Conservation (phyloP, 2,329 filamentous ascomycete species). For the Pseudopyrenochaeta lycopersici region DNA sequence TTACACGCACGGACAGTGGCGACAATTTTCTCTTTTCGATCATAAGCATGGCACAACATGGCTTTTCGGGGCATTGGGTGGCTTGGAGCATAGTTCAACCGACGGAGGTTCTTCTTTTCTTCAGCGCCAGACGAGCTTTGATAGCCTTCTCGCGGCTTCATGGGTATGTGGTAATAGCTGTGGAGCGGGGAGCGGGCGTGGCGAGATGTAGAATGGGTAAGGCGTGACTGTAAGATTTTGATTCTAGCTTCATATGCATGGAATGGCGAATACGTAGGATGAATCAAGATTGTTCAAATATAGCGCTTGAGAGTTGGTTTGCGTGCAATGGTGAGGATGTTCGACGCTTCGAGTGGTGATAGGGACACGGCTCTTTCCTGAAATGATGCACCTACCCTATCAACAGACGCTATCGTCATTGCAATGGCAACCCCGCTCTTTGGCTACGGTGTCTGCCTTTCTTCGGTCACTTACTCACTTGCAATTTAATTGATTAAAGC, state of each 20-base stretch:
- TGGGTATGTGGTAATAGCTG: constrained; percentile 15
- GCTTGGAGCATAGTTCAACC: constrained; percentile 17
- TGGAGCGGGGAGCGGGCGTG: constrained; percentile 2
- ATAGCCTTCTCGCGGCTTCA: constrained; percentile 17
- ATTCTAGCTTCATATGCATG: constrained; percentile 8
- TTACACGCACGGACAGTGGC: constrained; percentile 1
- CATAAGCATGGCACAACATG: constrained; percentile 25
- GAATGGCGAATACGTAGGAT: constrained; percentile 31
- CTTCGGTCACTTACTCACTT: too few relatives aligned
- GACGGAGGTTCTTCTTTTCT: constrained; percentile 6
- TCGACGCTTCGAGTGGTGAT: too few relatives aligned
- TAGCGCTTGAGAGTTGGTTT: neutral
- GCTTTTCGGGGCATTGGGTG: constrained; percentile 6
- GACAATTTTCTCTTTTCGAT: constrained; percentile 3
- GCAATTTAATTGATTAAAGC: too few relatives aligned
- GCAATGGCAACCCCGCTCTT: too few relatives aligned
- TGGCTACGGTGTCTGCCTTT: too few relatives aligned
- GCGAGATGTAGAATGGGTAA: neutral
- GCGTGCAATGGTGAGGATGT: neutral
- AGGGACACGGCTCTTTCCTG: neutral
- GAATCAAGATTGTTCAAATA: constrained; percentile 24
- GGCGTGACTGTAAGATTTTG: constrained; percentile 23
- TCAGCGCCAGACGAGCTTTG: constrained; percentile 26
- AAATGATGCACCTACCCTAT: neutral
- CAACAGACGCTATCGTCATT: neutral